Evolutionary conservation across 1,284 basidiomycete species (phyloP), one percentile per base, ranked within the genome.

Genomic region (Ustanciosporium gigantosporum): DNA sequence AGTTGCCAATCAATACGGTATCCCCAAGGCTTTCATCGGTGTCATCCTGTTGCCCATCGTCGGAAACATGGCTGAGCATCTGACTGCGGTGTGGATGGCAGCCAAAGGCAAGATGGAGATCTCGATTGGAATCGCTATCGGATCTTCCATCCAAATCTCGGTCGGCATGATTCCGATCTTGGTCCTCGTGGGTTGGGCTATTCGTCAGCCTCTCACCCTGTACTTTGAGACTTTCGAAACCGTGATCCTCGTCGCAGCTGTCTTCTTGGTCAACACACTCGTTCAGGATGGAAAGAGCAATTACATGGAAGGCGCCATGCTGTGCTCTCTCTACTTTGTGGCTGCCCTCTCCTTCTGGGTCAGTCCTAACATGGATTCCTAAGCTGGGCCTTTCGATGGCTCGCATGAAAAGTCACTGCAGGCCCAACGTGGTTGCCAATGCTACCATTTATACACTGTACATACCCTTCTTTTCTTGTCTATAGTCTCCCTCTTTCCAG

Each of bases 61-160:
- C 38, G 88, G 89, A 35, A 92, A 91, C 65, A 81, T 81, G 34
- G 74, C 75, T 9, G 75, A 77, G 48, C 75, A 77, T 45, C 53
- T 74, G 20, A 77, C 75, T 5, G 68, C 70, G 13, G 66, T 75
- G 24, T 72, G 71, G 51, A 73, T 70, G 66, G 75, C 70, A 9
- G 43, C 47, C 31, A 76, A 76, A 53, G 62, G 67, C 70, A 76
- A 76, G 49, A 75, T 77, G 74, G 75, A 77, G 31, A 74, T 77
- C 43, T 58, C 62, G 1, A 89, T 95, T 58, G 87, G 87, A 3
- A 90, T 96, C 53, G 89, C 89, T 47, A 88, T 96, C 84, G 90
- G 92, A 13, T 89, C 76, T 81, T 90, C 41, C 85, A 85, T 59
- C 49, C 69, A 70, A 48, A 73, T 77, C 36, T 53, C 51, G 8